Evolutionary conservation across 2,329 filamentous ascomycete genomes (phyloP), one percentile per base, ranked within the genome.

Genomic region (Xylariaceae sp.): DNA sequence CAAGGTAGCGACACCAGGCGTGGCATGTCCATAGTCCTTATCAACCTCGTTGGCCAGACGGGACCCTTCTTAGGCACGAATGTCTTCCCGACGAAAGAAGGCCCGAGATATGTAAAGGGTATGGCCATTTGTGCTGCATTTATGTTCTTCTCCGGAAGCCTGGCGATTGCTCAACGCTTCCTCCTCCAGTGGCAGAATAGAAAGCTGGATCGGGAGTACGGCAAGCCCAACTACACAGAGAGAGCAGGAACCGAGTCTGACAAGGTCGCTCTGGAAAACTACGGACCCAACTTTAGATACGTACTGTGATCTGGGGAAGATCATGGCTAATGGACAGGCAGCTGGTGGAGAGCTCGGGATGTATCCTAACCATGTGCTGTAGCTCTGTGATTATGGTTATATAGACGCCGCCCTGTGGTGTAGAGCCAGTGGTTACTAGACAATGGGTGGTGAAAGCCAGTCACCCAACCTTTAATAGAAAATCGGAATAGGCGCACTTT

Each of bases 1-100:
- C 79, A 84, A 57, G 80, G 81, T 8, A 76, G 67, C 23, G 79
- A 83, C 53, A 80, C 76, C 1, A 73, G 78, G 39, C 68, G 79
- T 9, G 81, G 81, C n/a, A 71, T 75, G 14, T 76, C 76, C 5
- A 76, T 85, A 36, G 71, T 76, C 3, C 61, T 83, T 17, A 59
- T 83, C 38, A 81, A 81, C 48, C 48, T 78, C 9, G 36, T 59
- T 15, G 80, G 79, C 2, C 79, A 80, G 56, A 78, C 74, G 45
- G 76, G 77, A 0, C 76, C 78, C 2, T 60, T 83, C 9, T 58
- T 83, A 3, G 80, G 80, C 2, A 83, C 78, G 3, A 71, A 78
- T 30, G 50, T 83, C 7, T 85, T 82, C 47, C 79, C 79, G 0
- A 52, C 59, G 1, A 14, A 28, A 4, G 54, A 63, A 2, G 44